Conservation (phyloP, 2,329 filamentous ascomycete species). For the Alternaria sp. region DNA sequence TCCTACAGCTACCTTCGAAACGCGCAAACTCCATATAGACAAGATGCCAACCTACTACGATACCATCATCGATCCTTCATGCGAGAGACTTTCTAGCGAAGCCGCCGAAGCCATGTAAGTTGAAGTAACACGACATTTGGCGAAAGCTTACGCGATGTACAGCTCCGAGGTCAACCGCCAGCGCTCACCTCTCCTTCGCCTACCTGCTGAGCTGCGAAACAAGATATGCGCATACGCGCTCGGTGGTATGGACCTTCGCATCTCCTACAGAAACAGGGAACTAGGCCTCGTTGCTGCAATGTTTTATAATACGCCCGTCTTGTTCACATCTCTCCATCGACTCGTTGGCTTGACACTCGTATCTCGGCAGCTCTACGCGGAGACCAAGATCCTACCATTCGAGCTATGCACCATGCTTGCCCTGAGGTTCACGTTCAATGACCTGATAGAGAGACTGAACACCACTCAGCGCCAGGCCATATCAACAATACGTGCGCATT, state of each 20-base stretch:
- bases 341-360: not conserved
- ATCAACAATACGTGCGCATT: not conserved
- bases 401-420: not conserved
- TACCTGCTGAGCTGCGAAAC: not conserved
- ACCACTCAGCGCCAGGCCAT: not conserved
- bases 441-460: not conserved
- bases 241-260: not conserved
- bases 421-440: rapidly evolving
- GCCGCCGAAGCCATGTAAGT: not conserved
- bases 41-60: not conserved
- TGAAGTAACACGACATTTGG: rapidly evolving
- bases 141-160: not conserved
- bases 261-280: not conserved
- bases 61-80: not conserved
- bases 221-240: not conserved
- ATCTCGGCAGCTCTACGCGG: not conserved
- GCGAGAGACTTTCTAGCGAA: not conserved
- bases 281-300: rapidly evolving
- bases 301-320: not conserved
- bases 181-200: not conserved
- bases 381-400: not conserved
- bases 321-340: not conserved
- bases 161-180: not conserved
- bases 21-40: not conserved
- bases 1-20: not conserved